Percentiles rank a stretch among this genome's conserved stretches.
Evolutionary conservation across 2,329 filamentous ascomycete genomes (phyloP).

Genomic region (Cladobotryum mycophilum): DNA sequence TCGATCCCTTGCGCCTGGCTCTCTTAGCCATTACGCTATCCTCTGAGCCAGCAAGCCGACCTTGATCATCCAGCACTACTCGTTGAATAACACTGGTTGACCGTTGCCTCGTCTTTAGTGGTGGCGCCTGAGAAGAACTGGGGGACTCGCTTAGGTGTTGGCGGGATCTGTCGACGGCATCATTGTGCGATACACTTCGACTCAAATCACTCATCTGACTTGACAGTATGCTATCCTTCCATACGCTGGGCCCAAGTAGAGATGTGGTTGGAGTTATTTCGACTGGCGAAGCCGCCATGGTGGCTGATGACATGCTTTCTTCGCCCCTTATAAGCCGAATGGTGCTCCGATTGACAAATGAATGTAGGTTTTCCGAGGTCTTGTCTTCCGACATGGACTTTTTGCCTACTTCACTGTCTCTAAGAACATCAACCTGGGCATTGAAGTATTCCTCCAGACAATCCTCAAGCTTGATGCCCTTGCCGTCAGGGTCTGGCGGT

Average conservation of each 20-base stretch:
- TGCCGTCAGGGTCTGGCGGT: slow-evolving; percentile 65
- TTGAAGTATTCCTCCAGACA: slow-evolving; percentile 96
- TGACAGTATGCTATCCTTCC: not conserved
- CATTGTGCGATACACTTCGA: not conserved
- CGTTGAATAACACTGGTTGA: slow-evolving; percentile 58
- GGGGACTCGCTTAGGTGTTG: not conserved
- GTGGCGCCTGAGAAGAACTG: not conserved
- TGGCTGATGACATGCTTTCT: slow-evolving; percentile 26
- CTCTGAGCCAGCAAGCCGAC: slow-evolving; percentile 37
- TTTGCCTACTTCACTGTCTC: slow-evolving; percentile 58
- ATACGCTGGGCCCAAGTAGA: not conserved
- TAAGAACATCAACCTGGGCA: slow-evolving; percentile 79
- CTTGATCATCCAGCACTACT: slow-evolving; percentile 47
- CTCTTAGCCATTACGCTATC: slow-evolving; percentile 36
- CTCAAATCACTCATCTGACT: slow-evolving; percentile 3
- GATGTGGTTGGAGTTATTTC: slow-evolving; percentile 20
- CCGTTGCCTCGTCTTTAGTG: slow-evolving; percentile 34
- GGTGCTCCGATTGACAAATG: slow-evolving; percentile 25
- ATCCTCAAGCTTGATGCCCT: slow-evolving; percentile 74
- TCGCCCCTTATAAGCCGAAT: slow-evolving; percentile 30
- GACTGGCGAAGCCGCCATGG: slow-evolving; percentile 27
- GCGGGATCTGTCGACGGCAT: not conserved
- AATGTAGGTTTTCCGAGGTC: slow-evolving; percentile 18
- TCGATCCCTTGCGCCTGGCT: slow-evolving; percentile 41
- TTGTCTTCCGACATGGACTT: slow-evolving; percentile 27